Evolutionary conservation across 345 rosid genomes (phyloP).

Genomic region (Populus deltoides): DNA sequence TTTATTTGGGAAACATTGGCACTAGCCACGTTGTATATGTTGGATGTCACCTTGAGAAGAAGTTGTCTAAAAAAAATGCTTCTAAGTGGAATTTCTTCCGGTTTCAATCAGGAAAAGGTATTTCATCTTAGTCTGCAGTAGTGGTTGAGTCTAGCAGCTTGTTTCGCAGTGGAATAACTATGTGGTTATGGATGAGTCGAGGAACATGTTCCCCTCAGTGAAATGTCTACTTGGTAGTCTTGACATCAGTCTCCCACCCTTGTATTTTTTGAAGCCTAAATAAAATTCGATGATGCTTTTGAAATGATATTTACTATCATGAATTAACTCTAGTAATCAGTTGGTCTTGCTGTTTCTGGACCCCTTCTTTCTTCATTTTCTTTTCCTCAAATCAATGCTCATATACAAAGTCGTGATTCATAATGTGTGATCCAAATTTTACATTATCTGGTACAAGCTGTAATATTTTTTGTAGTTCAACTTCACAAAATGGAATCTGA

Average conservation of each 20-base stretch:
- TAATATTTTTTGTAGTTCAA: neutral
- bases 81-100: neutral
- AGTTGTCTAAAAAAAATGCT: neutral
- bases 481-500: neutral
- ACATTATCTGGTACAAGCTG: neutral
- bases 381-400: neutral
- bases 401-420: neutral
- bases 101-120: neutral
- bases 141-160: neutral
- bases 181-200: neutral
- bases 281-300: neutral
- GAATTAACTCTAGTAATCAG: neutral
- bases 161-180: neutral
- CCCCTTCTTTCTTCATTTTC: neutral
- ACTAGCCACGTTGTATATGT: neutral
- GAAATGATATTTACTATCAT: neutral
- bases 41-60: neutral
- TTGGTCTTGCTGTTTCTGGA: neutral
- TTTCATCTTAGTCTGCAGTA: neutral
- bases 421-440: neutral
- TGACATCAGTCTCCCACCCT: neutral
- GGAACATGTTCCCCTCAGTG: neutral
- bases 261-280: neutral
- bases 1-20: neutral
- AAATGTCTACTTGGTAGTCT: neutral